Evolutionary conservation across 495 filamentous ascomycete species (phyloP).

Genomic region (Cladorrhinum samala): DNA sequence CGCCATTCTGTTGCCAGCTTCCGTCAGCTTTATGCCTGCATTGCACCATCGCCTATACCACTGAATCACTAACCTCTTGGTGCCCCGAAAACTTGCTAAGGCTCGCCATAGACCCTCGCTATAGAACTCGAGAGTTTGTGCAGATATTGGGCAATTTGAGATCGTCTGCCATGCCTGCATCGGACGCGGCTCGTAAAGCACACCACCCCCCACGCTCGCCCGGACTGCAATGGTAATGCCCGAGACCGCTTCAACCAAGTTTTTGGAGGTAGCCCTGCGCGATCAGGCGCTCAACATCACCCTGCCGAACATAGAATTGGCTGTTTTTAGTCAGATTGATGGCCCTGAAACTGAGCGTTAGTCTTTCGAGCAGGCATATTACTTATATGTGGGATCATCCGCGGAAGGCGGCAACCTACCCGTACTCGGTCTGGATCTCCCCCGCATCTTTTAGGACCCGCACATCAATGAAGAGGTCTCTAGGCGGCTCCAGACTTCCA

Average conservation of each 20-base stretch:
- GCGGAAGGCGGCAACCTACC: constrained; percentile 51
- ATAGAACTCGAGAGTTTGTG: no score
- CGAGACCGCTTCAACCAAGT: constrained; percentile 66
- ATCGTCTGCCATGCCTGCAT: no score
- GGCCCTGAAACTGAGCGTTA: constrained; percentile 50
- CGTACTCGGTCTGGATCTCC: constrained; percentile 99
- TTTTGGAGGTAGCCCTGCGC: constrained; percentile 95
- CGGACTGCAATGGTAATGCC: constrained; percentile 66
- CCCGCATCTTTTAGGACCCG: constrained; percentile 94
- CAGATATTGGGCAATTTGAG: no score
- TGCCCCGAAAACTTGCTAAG: no score
- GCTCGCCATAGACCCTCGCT: no score
- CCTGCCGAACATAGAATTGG: constrained; percentile 94
- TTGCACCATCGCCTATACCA: constrained; percentile 3
- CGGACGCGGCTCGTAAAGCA: neutral
- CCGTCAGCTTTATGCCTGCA: constrained; percentile 13
- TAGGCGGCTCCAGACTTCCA: constrained; percentile 87
- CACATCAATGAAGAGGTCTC: constrained; percentile 96
- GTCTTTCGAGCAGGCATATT: neutral
- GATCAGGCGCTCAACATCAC: constrained; percentile 92
- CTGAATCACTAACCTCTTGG: neutral
- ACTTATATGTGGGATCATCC: constrained; percentile 1
- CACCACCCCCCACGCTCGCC: neutral
- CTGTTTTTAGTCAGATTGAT: constrained; percentile 98
- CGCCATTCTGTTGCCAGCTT: constrained; percentile 26